Base-by-base conservation (phyloP, 208 protist genomes). In the Acanthamoeba sp. region DNA sequence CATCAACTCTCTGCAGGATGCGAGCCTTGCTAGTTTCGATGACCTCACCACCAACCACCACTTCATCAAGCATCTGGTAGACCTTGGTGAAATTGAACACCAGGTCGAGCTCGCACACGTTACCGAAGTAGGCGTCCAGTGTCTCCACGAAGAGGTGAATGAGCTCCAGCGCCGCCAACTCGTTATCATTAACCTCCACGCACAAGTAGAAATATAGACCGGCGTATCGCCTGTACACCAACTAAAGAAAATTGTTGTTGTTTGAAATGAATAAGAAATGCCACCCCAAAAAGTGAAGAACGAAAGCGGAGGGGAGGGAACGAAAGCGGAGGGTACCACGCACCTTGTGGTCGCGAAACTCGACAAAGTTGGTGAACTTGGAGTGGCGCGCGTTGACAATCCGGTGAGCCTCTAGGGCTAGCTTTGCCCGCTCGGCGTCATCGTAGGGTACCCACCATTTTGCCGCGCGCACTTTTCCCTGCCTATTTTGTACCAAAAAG, bases 91-190 rank as follows among this genome's bases (percentile, higher is more conserved):
- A 99, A 94, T 99, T 99, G 97, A 99, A 99, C n/a, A 99, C 98
- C 24, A 99, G 97, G 96, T 99, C 99, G 2, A 99, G 97, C 96
- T 99, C 99, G 94, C 99, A 99, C 32, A 99, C 99, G 95, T 99
- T 99, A 78, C 99, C 99, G 95, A 99, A 99, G 95, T 99, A 99
- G 94, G 99, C 98, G 95, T 99, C 99, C 22, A 99, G 98, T 52
- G 99, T 97, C 96, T 99, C 98, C n/a, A 99, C 62, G 10, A 84
- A 66, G 14, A 95, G 42, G 32, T 94, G 88, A 27, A 95, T 93
- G n/a, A 94, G 18, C 55, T 99, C 99, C 6, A 99, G 95, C 95
- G 98, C 99, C 1, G 98, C 97, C 12, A 99, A 95, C 73, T 99
- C 99, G 96, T 99, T 99, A 96, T 99, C 99, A 62, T 97, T 98